Percentiles rank a stretch among this genome's conserved stretches.
Conservation (phyloP, 805 yeast species). For the Saccharomycopsis fermentans region DNA sequence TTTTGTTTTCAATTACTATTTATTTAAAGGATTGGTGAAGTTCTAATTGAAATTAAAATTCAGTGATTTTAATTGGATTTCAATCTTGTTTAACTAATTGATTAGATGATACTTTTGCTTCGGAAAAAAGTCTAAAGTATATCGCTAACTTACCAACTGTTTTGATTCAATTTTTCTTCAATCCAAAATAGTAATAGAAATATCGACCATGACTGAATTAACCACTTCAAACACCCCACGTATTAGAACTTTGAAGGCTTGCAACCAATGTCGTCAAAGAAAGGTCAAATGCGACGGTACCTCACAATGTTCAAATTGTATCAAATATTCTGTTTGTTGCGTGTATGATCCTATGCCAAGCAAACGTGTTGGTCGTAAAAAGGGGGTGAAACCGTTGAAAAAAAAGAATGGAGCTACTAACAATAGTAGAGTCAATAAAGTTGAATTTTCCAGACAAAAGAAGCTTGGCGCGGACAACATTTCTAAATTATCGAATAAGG, state of each 20-base stretch:
- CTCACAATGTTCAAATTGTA: constrained; percentile 11
- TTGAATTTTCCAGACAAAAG: neutral
- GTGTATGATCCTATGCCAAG: constrained; percentile 2
- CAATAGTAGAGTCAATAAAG: neutral
- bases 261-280: constrained; percentile 17
- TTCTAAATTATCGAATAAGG: neutral
- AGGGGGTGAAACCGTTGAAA: constrained; percentile 5
- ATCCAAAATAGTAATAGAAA: no score
- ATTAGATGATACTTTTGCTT: no score
- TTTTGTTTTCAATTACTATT: no score
- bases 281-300: constrained; percentile 16
- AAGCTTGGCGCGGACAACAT: no score
- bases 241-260: constrained; percentile 15
- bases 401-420: neutral
- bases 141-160: no score
- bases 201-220: neutral
- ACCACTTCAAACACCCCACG: constrained; percentile 2
- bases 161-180: no score
- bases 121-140: no score
- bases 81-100: no score
- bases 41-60: no score
- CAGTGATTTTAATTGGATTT: no score
- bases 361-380: neutral
- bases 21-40: no score
- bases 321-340: constrained; percentile 6